These are phyloP conservation scores for Phytophthora pistaciae DNA, from an alignment of 352 stramenopile species.

Conservation along the genomic window DNA sequence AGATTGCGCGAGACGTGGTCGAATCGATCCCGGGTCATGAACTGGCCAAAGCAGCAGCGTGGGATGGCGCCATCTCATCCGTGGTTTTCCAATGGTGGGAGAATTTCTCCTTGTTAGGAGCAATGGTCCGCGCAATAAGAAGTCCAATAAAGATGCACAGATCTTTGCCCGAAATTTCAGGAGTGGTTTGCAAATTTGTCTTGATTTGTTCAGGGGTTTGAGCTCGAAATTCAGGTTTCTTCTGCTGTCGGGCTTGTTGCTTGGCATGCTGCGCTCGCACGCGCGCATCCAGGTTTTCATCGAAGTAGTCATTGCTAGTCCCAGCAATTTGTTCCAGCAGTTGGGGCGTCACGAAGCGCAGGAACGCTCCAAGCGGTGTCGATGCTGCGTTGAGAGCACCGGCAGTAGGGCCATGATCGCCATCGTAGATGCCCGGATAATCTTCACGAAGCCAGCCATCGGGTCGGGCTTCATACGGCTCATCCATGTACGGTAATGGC, in stretches of 20 bases:
- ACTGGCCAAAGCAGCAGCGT: not conserved
- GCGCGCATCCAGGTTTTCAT: slow-evolving; percentile 6
- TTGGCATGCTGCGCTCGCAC: slow-evolving; percentile 8
- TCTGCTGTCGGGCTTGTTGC: not conserved
- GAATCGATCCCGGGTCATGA: not conserved
- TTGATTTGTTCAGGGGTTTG: slow-evolving; percentile 2
- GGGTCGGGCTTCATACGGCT: slow-evolving; percentile 5
- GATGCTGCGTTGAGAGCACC: not conserved
- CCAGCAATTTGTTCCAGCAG: slow-evolving; percentile 3
- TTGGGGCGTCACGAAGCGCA: not conserved
- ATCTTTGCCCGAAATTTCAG: slow-evolving; percentile 5
- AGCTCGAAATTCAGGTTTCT: not conserved
- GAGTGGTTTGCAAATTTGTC: not conserved
- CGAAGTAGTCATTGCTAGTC: slow-evolving; percentile 10
- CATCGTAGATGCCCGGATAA: slow-evolving; percentile 8
- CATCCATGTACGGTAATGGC: slow-evolving; percentile 16
- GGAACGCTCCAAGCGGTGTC: not conserved
- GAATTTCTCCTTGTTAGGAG: not conserved
- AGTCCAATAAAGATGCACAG: slow-evolving; percentile 10
- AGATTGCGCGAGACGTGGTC: not conserved
- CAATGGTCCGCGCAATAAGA: slow-evolving; percentile 4
- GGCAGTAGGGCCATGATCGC: slow-evolving; percentile 1
- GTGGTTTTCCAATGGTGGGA: not conserved
- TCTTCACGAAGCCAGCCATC: not conserved
- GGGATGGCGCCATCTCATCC: not conserved